These are phyloP conservation scores for Sextonia rubra DNA, from an alignment of 164 flowering plant species.

Conservation along the genomic window DNA sequence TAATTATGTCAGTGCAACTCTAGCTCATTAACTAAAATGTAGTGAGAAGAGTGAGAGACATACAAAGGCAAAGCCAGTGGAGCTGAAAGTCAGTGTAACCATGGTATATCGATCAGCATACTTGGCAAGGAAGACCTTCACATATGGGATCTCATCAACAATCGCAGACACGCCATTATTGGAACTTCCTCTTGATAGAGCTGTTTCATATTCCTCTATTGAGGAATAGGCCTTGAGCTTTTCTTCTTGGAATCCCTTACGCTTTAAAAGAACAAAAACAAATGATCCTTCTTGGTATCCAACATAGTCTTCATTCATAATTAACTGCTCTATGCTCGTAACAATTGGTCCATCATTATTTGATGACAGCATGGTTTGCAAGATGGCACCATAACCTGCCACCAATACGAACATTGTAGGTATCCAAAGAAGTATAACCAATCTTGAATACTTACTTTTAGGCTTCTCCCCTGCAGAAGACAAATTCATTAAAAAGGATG, in stretches of 20 bases:
- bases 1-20: too few relatives aligned
- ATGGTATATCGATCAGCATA: background rate
- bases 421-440: slow-evolving; percentile 4
- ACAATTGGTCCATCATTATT: slow-evolving; percentile 11
- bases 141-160: background rate
- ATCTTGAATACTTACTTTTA: slow-evolving; percentile 1
- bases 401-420: slow-evolving; percentile 1
- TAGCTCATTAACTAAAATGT: too few relatives aligned
- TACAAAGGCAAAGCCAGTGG: slow-evolving; percentile 1
- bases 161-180: background rate
- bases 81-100: background rate
- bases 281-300: slow-evolving; percentile 10
- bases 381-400: slow-evolving; percentile 3
- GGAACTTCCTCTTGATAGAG: slow-evolving; percentile 5
- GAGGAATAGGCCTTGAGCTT: slow-evolving; percentile 19
- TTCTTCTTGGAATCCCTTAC: slow-evolving; percentile 22
- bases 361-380: slow-evolving; percentile 1
- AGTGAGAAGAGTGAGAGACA: slow-evolving; percentile 1
- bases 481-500: background rate
- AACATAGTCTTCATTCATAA: slow-evolving; percentile 6
- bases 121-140: background rate
- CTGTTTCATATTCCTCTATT: slow-evolving; percentile 14
- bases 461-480: slow-evolving; percentile 24
- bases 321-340: background rate
- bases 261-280: slow-evolving; percentile 11